Conservation (phyloP, 2,329 filamentous ascomycete species). For the Nigrospora osmanthi region DNA sequence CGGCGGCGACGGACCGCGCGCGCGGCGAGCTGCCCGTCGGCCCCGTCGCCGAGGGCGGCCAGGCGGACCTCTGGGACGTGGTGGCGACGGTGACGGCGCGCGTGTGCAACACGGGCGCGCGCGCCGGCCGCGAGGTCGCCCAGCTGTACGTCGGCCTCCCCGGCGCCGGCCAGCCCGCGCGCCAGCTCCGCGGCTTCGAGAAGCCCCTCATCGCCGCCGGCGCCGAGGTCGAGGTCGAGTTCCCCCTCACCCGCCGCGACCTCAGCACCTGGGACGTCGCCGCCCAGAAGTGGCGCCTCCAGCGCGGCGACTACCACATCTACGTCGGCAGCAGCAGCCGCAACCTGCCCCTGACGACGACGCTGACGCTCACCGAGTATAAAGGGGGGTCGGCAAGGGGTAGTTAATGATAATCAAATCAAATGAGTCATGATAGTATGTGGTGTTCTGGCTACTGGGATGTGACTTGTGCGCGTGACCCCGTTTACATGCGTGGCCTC, state of each 20-base stretch:
- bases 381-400: too few relatives aligned
- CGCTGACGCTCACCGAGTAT: neutral
- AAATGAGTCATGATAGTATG: too few relatives aligned
- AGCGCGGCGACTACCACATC: conserved; percentile 20
- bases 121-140: conserved; percentile 40
- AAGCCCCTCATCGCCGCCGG: conserved; percentile 36
- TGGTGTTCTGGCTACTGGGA: too few relatives aligned
- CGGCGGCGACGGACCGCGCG: conserved; percentile 18
- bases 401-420: too few relatives aligned
- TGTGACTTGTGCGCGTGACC: too few relatives aligned
- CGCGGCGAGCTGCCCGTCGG: conserved; percentile 8
- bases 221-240: conserved; percentile 29
- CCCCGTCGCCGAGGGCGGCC: conserved; percentile 35
- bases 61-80: conserved; percentile 43
- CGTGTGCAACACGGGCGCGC: conserved; percentile 41
- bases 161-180: conserved; percentile 34
- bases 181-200: conserved; percentile 42
- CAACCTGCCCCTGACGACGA: conserved; percentile 7
- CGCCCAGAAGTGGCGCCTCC: conserved; percentile 32
- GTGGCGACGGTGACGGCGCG: conserved; percentile 38
- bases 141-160: conserved; percentile 48
- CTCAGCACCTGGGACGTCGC: conserved; percentile 39
- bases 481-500: too few relatives aligned
- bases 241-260: conserved; percentile 38
- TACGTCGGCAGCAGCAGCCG: conserved; percentile 22